A percentile compares a stretch with the other conserved stretches of the same genome.
These are phyloP conservation scores for Coniochaeta pulveracea DNA, from an alignment of 2,329 filamentous ascomycete genomes.

Conservation along the genomic window DNA sequence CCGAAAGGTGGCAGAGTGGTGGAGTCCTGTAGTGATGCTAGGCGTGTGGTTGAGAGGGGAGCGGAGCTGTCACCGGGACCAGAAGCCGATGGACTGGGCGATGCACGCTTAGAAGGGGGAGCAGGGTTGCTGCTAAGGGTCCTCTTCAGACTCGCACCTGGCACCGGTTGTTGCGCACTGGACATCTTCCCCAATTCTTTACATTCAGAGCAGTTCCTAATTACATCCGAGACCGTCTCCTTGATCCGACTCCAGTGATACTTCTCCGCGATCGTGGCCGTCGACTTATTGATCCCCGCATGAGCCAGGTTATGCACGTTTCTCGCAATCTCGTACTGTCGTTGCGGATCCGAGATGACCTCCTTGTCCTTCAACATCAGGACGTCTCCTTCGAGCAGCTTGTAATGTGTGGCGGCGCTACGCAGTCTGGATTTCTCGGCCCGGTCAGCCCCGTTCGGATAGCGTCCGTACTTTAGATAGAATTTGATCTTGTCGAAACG, in stretches of 20 bases:
- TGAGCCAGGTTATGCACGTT: conserved; percentile 61
- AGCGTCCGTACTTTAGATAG: conserved; percentile 90
- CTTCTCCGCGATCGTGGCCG: conserved; percentile 81
- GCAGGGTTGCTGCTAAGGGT: background rate
- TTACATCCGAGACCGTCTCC: conserved; percentile 89
- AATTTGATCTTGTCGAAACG: conserved; percentile 98
- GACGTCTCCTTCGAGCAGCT: conserved; percentile 65
- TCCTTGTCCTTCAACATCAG: conserved; percentile 98
- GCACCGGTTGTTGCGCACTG: background rate
- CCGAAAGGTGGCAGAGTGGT: conserved; percentile 14
- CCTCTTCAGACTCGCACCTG: conserved; percentile 1
- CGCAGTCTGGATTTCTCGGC: conserved; percentile 92
- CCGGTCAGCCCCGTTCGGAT: conserved; percentile 84
- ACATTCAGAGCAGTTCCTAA: conserved; percentile 82
- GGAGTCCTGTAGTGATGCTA: conserved; percentile 8
- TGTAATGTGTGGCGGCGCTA: conserved; percentile 91
- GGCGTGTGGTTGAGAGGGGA: no score
- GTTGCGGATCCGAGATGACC: conserved; percentile 80
- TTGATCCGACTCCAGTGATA: conserved; percentile 99
- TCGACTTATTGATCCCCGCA: conserved; percentile 96
- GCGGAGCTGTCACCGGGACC: conserved; percentile 5
- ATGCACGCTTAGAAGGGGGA: conserved; percentile 12
- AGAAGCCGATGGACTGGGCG: conserved; percentile 10
- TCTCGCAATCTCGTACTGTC: conserved; percentile 82
- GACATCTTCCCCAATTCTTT: conserved; percentile 60